These are phyloP conservation scores for Daedaleopsis nitida DNA, from an alignment of 768 basidiomycete species.

Conservation along the genomic window DNA sequence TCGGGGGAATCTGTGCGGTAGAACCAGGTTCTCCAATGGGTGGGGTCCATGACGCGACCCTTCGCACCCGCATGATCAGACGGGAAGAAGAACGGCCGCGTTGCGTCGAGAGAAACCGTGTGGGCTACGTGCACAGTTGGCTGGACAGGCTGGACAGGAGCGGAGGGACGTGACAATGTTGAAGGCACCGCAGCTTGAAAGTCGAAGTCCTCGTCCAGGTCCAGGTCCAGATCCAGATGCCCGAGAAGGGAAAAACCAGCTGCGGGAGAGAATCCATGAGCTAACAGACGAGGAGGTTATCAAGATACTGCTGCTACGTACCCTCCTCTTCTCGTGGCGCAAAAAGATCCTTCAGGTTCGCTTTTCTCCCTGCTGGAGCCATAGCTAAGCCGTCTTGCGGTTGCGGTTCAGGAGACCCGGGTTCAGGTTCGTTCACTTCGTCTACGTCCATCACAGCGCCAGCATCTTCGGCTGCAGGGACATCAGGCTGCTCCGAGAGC, in stretches of 20 bases:
- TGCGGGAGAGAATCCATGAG: conserved; percentile 26
- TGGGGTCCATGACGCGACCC: conserved; percentile 42
- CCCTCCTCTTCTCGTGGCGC: conserved; percentile 69
- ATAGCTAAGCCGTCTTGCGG: neutral
- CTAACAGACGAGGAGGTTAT: neutral
- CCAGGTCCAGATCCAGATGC: conserved; percentile 73
- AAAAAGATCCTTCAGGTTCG: conserved; percentile 71
- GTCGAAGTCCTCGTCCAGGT: conserved; percentile 59
- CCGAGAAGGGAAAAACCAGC: conserved; percentile 76
- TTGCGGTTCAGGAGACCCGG: neutral
- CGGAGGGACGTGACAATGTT: conserved; percentile 9
- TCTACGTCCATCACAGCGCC: conserved; percentile 13
- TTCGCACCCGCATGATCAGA: conserved; percentile 22
- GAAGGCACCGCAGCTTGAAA: conserved; percentile 18
- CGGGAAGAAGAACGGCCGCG: conserved; percentile 67
- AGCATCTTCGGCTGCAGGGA: neutral
- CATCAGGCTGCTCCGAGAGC: conserved; percentile 16
- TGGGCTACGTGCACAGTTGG: conserved; percentile 16
- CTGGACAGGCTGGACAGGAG: conserved; percentile 1
- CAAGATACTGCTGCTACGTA: conserved; percentile 30
- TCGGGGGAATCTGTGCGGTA: conserved; percentile 53
- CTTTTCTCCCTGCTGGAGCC: conserved; percentile 6
- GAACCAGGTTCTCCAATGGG: conserved; percentile 51
- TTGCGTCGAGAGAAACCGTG: conserved; percentile 47
- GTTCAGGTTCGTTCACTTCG: neutral